Conservation (phyloP, 2,329 filamentous ascomycete genomes). For the Exophiala xenobiotica region DNA sequence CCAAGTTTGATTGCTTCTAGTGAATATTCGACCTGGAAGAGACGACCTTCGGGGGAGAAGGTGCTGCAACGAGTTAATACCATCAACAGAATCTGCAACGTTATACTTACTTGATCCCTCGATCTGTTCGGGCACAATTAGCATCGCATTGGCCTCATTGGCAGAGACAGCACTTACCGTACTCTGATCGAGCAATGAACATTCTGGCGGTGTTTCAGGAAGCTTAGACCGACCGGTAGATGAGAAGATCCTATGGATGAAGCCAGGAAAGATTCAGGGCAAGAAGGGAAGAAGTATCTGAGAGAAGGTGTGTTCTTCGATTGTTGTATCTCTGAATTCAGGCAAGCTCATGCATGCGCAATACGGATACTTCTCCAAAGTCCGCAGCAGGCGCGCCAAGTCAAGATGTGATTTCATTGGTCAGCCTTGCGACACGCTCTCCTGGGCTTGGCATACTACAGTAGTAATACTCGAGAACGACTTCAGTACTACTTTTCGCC, state of each 20-base stretch:
- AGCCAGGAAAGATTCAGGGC: not conserved
- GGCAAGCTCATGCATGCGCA: slow-evolving; percentile 6
- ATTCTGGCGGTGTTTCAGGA: slow-evolving; percentile 59
- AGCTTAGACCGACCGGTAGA: not conserved
- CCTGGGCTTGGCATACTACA: too few relatives aligned
- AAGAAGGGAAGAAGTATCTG: not conserved
- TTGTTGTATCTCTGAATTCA: slow-evolving; percentile 1
- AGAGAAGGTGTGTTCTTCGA: not conserved
- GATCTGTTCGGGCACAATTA: slow-evolving; percentile 63
- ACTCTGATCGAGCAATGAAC: slow-evolving; percentile 99
- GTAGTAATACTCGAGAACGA: too few relatives aligned
- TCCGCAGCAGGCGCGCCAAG: not conserved
- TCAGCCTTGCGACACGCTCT: not conserved
- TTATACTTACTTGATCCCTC: slow-evolving; percentile 84
- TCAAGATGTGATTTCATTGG: not conserved
- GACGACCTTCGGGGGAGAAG: slow-evolving; percentile 98
- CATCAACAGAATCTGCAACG: slow-evolving; percentile 10
- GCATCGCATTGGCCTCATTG: slow-evolving; percentile 28
- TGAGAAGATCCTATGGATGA: not conserved
- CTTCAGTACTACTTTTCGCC: too few relatives aligned
- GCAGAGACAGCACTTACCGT: slow-evolving; percentile 64
- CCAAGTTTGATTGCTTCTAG: slow-evolving; percentile 99
- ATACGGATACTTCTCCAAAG: not conserved
- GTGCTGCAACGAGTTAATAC: slow-evolving; percentile 60
- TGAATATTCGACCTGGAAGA: slow-evolving; percentile 99